Percentiles rank a stretch among this genome's conserved stretches.
Conservation (phyloP, 768 basidiomycete genomes). For the Pleurotus tuber-regium region DNA sequence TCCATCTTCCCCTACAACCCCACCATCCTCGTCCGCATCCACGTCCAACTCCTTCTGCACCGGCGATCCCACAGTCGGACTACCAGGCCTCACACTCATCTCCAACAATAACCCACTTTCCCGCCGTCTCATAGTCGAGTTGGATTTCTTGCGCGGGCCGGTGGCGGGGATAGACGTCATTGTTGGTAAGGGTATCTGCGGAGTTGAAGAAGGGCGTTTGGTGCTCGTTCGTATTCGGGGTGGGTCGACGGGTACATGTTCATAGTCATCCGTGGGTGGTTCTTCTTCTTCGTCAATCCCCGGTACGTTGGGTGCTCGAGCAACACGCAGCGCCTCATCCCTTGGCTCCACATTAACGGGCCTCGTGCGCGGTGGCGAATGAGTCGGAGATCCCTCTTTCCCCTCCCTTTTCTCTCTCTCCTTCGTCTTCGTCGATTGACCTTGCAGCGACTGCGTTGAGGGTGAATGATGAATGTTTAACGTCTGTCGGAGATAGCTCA, state of each 20-base stretch:
- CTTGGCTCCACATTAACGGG: constrained; percentile 40
- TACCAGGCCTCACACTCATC: constrained; percentile 44
- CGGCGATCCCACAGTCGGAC: constrained; percentile 69
- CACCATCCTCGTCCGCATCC: constrained; percentile 57
- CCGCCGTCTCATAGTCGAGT: constrained; percentile 22
- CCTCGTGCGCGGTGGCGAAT: constrained; percentile 39
- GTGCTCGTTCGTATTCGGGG: constrained; percentile 2
- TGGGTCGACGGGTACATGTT: background rate
- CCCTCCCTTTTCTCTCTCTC: too few species aligned
- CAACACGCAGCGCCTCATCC: constrained; percentile 48
- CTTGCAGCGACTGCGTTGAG: too few species aligned
- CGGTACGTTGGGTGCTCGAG: constrained; percentile 64
- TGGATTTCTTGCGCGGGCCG: constrained; percentile 2
- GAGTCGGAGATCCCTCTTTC: constrained; percentile 35
- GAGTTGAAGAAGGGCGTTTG: constrained; percentile 27
- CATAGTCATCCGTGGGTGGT: constrained; percentile 43
- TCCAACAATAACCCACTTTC: constrained; percentile 58
- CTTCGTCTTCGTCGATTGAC: too few species aligned
- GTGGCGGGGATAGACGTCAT: constrained; percentile 15
- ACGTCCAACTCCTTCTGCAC: constrained; percentile 52
- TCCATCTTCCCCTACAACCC: constrained; percentile 22
- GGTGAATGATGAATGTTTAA: constrained; percentile 39
- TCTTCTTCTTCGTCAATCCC: constrained; percentile 72
- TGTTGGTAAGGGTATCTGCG: constrained; percentile 22
- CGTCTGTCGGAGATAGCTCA: constrained; percentile 62